Evolutionary conservation across 2,329 filamentous ascomycete genomes (phyloP), one percentile per base, ranked within the genome.

Genomic region (Cordyceps farinosa): DNA sequence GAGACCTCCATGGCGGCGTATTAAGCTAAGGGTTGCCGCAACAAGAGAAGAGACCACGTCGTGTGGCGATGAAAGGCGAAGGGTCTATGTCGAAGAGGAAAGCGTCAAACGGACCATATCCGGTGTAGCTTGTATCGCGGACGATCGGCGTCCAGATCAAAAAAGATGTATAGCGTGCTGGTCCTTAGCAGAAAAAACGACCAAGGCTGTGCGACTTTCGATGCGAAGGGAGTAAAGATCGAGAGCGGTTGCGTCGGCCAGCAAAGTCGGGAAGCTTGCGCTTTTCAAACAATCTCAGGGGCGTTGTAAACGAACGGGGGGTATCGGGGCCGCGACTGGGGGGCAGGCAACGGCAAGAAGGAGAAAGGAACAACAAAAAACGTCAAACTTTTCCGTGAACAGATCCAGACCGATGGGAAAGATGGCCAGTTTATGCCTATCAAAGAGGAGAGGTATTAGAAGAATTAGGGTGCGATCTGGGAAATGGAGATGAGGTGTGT

Each of bases 1-100:
- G 78, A 78, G 67, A 83, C 79, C 75, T 86, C 84, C 84, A 86
- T 86, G 72, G 65, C 77, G 72, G 66, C 66, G 44, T 56, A 56
- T 62, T 61, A 54, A 10, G 7, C 13, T 40, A 29, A 27, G 29
- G 29, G 30, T 48, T 62, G 59, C 50, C 59, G 59, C 34, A 38
- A 30, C 42, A 32, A 48, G 29, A 61, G 11, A 11, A 27, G 40
- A 34, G 40, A 22, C 13, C 38, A n/a, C 38, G 50, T 61, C 48
- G n/a, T 30, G 48, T 29, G 17, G 38, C 17, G 58, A 34, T 3
- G n/a, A 17, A 22, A 15, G 42, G 29, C n/a, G 48, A 38, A 52
- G 17, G 11, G 38, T 61, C 38, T 61, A 53, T 36, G 48, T 45
- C 58, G 58, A 61, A 40, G 32, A 30, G 40, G 11, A n/a, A 53